Evolutionary conservation across 2,329 filamentous ascomycete genomes (phyloP).

Genomic region (Neonectria magnoliae): DNA sequence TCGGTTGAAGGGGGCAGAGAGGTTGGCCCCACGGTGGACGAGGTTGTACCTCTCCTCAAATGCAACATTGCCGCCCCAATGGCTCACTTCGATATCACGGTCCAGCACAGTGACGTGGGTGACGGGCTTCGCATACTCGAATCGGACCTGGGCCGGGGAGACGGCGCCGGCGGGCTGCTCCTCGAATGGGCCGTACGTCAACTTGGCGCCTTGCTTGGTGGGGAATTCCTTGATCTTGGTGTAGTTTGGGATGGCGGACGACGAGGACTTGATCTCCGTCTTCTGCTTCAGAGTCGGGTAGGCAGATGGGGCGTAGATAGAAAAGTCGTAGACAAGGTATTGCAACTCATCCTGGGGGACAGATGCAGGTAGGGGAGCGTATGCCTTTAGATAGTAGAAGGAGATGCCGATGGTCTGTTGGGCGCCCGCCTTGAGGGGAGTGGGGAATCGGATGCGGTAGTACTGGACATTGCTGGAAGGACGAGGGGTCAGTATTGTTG

Average conservation of each 20-base stretch:
- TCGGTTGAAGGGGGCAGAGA: conserved; percentile 77
- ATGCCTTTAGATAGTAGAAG: conserved; percentile 82
- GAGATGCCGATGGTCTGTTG: conserved; percentile 90
- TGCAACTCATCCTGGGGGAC: conserved; percentile 89
- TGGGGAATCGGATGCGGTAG: conserved; percentile 83
- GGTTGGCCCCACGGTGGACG: conserved; percentile 84
- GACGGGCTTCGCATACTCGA: conserved; percentile 94
- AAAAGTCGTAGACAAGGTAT: conserved; percentile 87
- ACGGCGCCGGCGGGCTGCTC: conserved; percentile 81
- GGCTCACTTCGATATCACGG: conserved; percentile 92
- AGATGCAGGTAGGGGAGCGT: conserved; percentile 80
- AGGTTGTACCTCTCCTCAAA: conserved; percentile 95
- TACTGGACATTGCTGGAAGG: conserved; percentile 75
- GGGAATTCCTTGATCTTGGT: conserved; percentile 79
- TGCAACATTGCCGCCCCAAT: conserved; percentile 97
- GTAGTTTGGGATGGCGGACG: conserved; percentile 82
- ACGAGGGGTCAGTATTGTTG: conserved; percentile 27
- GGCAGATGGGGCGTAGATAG: conserved; percentile 82
- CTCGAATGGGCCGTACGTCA: conserved; percentile 90
- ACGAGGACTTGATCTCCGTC: conserved; percentile 92
- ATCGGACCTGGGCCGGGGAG: conserved; percentile 81
- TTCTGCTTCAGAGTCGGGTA: conserved; percentile 94
- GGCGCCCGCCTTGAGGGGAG: conserved; percentile 76
- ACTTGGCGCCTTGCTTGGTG: conserved; percentile 83
- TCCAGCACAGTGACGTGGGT: conserved; percentile 82